A percentile compares a stretch with the other conserved stretches of the same genome.
Conservation (phyloP, 306 rosid genomes). For the Clitoria ternatea region DNA sequence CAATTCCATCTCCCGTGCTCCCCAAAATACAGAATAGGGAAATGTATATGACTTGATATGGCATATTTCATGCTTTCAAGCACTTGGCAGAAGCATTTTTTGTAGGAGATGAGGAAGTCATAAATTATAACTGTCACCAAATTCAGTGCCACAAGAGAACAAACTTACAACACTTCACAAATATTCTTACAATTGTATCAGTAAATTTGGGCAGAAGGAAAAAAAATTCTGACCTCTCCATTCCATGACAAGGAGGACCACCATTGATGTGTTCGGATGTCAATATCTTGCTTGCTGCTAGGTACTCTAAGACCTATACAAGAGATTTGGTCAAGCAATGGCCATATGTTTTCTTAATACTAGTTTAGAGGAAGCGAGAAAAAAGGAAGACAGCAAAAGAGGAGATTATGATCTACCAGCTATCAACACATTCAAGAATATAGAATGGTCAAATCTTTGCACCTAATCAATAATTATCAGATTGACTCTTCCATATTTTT, state of each 20-base stretch:
- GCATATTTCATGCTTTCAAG: conserved; percentile 14
- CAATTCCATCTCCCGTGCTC: neutral
- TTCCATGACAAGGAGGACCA: conserved; percentile 87
- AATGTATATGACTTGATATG: neutral
- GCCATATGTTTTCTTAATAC: neutral
- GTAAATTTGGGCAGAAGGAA: neutral
- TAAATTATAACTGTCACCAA: neutral
- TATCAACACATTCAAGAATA: neutral
- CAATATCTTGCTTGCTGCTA: conserved; percentile 72
- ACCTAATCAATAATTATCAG: neutral
- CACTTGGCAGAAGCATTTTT: neutral
- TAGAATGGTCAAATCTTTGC: conserved; percentile 4
- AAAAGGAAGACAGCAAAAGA: neutral
- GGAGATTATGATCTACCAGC: neutral
- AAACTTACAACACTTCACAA: neutral
- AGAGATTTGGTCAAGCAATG: conserved; percentile 8
- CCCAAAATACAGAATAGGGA: neutral
- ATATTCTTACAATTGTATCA: neutral
- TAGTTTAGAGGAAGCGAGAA: neutral
- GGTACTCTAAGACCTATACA: conserved; percentile 77
- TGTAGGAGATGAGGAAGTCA: neutral
- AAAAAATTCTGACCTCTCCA: conserved; percentile 81
- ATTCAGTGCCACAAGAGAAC: neutral
- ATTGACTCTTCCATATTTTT: neutral
- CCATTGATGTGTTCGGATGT: conserved; percentile 74